These are phyloP conservation scores for Austroboletus novae-zelandiae DNA, from an alignment of 1,284 basidiomycete species.

Conservation along the genomic window DNA sequence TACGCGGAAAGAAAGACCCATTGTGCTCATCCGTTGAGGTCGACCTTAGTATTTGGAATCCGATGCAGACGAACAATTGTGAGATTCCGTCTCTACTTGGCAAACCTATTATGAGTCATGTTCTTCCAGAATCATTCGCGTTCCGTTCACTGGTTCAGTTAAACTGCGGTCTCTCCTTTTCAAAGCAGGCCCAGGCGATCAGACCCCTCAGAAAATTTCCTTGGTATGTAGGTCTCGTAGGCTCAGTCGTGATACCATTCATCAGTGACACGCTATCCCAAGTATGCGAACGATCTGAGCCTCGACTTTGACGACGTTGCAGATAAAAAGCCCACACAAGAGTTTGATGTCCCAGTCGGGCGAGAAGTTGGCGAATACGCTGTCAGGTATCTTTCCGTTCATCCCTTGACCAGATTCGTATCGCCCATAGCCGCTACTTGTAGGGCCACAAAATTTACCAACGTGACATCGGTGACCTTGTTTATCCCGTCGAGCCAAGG, in stretches of 20 bases:
- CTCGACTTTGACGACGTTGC: slow-evolving; percentile 76
- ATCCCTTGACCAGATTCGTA: background rate
- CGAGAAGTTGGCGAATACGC: slow-evolving; percentile 75
- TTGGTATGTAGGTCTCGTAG: slow-evolving; percentile 47
- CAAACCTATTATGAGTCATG: slow-evolving; percentile 8
- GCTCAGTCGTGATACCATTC: background rate
- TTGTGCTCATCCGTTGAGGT: slow-evolving; percentile 3
- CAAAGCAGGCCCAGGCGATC: slow-evolving; percentile 69
- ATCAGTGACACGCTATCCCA: background rate
- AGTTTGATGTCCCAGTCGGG: slow-evolving; percentile 63
- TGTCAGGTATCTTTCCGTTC: slow-evolving; percentile 48
- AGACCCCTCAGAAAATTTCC: slow-evolving; percentile 65
- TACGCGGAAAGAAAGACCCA: slow-evolving; percentile 30
- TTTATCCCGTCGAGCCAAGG: slow-evolving; percentile 76
- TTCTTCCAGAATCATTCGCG: slow-evolving; percentile 60
- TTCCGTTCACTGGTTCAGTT: slow-evolving; percentile 80
- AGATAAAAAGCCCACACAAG: slow-evolving; percentile 61
- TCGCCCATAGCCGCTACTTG: background rate
- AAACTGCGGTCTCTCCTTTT: slow-evolving; percentile 71
- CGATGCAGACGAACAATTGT: slow-evolving; percentile 83
- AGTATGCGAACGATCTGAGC: slow-evolving; percentile 70
- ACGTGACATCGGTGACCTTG: slow-evolving; percentile 66
- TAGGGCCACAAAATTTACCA: slow-evolving; percentile 77
- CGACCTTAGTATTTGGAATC: slow-evolving; percentile 65
- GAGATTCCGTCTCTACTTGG: slow-evolving; percentile 19